Evolutionary conservation across 2,329 filamentous ascomycete genomes (phyloP), one percentile per base, ranked within the genome.

Genomic region (Neopestalotiopsis sp.): DNA sequence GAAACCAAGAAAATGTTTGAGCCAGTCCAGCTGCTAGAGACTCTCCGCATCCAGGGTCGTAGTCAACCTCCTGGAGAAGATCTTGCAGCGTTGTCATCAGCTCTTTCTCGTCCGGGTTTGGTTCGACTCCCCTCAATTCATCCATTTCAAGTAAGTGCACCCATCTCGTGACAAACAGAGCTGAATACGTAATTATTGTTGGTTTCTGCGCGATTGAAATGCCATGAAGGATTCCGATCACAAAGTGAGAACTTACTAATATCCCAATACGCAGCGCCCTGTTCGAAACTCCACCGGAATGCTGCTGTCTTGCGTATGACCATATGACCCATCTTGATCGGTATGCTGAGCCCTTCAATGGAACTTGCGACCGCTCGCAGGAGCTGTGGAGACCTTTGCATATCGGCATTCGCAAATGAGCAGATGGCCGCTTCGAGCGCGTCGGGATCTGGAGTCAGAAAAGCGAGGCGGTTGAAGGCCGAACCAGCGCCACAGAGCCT

Each of bases 301-400:
- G 52, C 52, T 57, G 52, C 52, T 3, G 52, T 57, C 24, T 57
- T 57, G 17, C 52, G 52, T 57, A 57, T 28, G 17, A 57, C 17
- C 52, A 57, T 57, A n/a, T 57, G 52, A n/a, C 52, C 52, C 52
- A 57, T 57, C 52, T 57, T 57, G 52, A 57, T 28, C 20, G 52
- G 24, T 17, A 28, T 28, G 52, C 52, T n/a, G 52, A 57, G 17
- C 12, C 52, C 52, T 28, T 57, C 52, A 10, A 57, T n/a, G 20
- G 52, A 57, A 9, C 9, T 28, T 20, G 17, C 17, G 24, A 57
- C 12, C 10, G 52, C 52, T 57, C 24, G 52, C 24, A 57, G 52
- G 9, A 57, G 17, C 17, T 57, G 24, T n/a, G 52, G 52, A 7
- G 17, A 20, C 20, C 52, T n/a, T 28, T 57, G 17, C 52, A 20